Base-by-base conservation (phyloP, 2,329 filamentous ascomycete species). In the Xylaria sp. region DNA sequence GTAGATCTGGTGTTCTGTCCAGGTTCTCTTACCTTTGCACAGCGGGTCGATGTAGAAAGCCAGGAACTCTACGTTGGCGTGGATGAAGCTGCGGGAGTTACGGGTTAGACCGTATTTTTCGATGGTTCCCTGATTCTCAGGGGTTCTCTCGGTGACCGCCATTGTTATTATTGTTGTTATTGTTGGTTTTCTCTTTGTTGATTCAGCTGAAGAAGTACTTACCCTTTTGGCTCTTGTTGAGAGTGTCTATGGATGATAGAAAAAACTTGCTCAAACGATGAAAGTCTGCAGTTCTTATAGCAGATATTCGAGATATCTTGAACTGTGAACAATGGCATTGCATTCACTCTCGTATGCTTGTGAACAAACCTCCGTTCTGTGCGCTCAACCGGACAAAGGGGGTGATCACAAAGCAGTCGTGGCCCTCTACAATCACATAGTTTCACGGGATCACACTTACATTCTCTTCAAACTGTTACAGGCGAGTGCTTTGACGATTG, bases 91-190 rank as follows among this genome's bases (percentile, higher is more conserved):
- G 16, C 2, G 8, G 23, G 16, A 3, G 23, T n/a, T 2, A 4
- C 60, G 57, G 10, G 3, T n/a, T 18, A 62, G n/a, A 44, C 46
- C 34, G 18, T 58, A 58, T 10, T 55, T 18, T 11, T 1, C 5
- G 13, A 63, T n/a, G 1, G 57, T 50, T 34, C 13, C 37, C 30
- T 30, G 51, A 6, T 16, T 10, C 6, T 39, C 1, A 11, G 42
- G 16, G 6, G 7, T 18, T 49, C 13, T 11, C 4, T 11, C 18
- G 6, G 23, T 8, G 55, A 49, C 23, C 10, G 34, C 3, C 58
- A 60, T 59, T 37, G 44, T 47, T 7, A 9, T 52, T 6, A 37
- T 16, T 18, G 5, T 3, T 48, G 37, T 46, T 3, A 50, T 8
- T 52, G 16, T 16, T 16, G 16, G 16, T 16, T 19, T 16, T 46